Evolutionary conservation across 129 eudicot genomes (phyloP), one percentile per base, ranked within the genome.

Genomic region (Arctium lappa): DNA sequence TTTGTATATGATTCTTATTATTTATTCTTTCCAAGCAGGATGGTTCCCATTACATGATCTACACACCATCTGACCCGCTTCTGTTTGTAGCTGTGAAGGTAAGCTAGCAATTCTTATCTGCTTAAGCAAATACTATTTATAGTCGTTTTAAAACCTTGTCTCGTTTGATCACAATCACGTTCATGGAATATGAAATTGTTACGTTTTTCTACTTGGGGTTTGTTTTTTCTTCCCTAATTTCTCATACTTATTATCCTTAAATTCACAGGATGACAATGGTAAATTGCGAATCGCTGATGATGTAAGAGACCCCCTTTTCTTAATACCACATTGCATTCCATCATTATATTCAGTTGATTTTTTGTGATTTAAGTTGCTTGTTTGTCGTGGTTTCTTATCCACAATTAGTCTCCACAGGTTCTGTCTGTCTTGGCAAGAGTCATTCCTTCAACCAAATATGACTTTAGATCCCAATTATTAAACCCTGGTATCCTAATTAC

Each of bases 41-140:
- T 80, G 99, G 99, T 86, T 83, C 93, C 76, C 97, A 95, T 87
- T 95, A 95, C 91, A 91, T 95, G 95, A 90, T 95, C 73, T 95
- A 93, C 87, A 95, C 99, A 37, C 98, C 99, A 22, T 86, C 97
- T 3, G 97, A 95, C 73, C 99, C 99, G 56, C 98, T 95, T 76
- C 86, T 95, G 75, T 91, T 91, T 89, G 98, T 95, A 80, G 97
- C 95, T 37, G 91, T 87, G 30, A 93, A 93, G 97, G 99, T 95
- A 89, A 73, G 82, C 50, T 18, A 37, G 8, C 18, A 32, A 1
- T 38, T 66, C 36, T 50, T 48, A 8, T 76, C 76, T 37, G 44
- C 76, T 79, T 33, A 83, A 53, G 32, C 12, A 39, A 72, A 1
- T 68, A 33, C 36, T 38, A 27, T 22, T 18, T 31, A 10, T 30